Base-by-base conservation (phyloP, 2,329 filamentous ascomycete genomes). In the Colletotrichum sp. region DNA sequence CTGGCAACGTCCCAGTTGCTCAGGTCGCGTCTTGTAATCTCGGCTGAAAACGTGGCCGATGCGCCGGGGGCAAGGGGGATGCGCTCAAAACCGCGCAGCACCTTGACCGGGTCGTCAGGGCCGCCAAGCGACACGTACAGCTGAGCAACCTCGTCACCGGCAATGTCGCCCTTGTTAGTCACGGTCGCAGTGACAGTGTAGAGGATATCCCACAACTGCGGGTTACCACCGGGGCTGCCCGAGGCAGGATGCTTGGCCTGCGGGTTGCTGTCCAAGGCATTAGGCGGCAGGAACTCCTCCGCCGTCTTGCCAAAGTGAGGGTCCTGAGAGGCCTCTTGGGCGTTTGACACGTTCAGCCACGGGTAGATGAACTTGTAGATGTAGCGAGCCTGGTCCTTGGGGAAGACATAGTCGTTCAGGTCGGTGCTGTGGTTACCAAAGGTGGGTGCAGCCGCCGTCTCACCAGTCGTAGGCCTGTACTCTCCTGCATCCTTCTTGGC, bases 41-140 rank as follows among this genome's bases (percentile, higher is more conserved):
- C 90, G 0, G 91, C 92, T 1, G 84, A 88, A 87, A 97, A 98
- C 3, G 89, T 91, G 5, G 87, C 88, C 68, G 89, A 92, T 84
- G 92, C 84, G n/a, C 95, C 95, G 0, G 95, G 90, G 6, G 90
- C 88, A 78, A 98, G 92, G 66, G 88, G 89, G 75, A 98, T 84
- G 63, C 95, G 92, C 75, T 98, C 95, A 81, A 98, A 99, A 60
- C 93, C 93, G 77, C 96, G 93, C 16, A 99, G 92, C 4, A 92
- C 88, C 30, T 89, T 86, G 5, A 87, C 85, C 5, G 92, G 91
- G 81, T 98, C 94, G 49, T 93, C 89, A 1, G 93, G 90, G 0
- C 95, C 96, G 66, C 96, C 96, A 4, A 98, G 94, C 34, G 90
- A 92, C 71, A 99, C 82, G 84, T 99, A 96, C 16, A 96, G 85